Evolutionary conservation across 2,329 filamentous ascomycete species (phyloP).

Genomic region (Emericellopsis atlantica): DNA sequence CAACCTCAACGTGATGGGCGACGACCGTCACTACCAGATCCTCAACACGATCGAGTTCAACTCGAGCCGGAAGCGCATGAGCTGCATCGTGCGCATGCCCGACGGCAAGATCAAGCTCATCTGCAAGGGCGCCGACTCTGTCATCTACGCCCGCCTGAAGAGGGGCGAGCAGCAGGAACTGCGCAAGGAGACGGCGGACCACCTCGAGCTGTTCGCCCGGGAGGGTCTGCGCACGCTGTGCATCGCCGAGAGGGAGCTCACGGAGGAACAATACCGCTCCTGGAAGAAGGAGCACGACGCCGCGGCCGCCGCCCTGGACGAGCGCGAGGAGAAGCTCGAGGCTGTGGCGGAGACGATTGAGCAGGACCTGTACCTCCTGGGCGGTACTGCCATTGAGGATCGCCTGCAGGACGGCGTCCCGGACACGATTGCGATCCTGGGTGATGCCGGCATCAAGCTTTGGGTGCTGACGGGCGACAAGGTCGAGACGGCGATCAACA

Average conservation of each 20-base stretch:
- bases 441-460: constrained; percentile 89
- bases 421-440: constrained; percentile 84
- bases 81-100: constrained; percentile 89
- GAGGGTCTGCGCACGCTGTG: constrained; percentile 93
- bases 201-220: constrained; percentile 91
- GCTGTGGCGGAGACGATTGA: constrained; percentile 83
- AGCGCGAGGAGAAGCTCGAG: constrained; percentile 89
- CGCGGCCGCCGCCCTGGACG: constrained; percentile 69
- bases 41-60: constrained; percentile 97
- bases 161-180: constrained; percentile 78
- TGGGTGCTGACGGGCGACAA: constrained; percentile 99
- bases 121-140: constrained; percentile 95
- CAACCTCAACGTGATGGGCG: constrained; percentile 73
- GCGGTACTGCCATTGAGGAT: constrained; percentile 95
- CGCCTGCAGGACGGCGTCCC: constrained; percentile 92
- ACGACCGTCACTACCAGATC: constrained; percentile 74
- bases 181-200: constrained; percentile 73
- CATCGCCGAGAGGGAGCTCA: constrained; percentile 71
- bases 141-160: constrained; percentile 87
- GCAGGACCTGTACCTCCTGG: constrained; percentile 74
- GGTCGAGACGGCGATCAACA: constrained; percentile 98
- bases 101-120: constrained; percentile 80
- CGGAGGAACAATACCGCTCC: constrained; percentile 67
- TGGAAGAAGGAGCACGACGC: constrained; percentile 85
- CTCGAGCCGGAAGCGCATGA: constrained; percentile 94